Conservation (phyloP, 495 filamentous ascomycete species). For the Aspergillus bridgeri region DNA sequence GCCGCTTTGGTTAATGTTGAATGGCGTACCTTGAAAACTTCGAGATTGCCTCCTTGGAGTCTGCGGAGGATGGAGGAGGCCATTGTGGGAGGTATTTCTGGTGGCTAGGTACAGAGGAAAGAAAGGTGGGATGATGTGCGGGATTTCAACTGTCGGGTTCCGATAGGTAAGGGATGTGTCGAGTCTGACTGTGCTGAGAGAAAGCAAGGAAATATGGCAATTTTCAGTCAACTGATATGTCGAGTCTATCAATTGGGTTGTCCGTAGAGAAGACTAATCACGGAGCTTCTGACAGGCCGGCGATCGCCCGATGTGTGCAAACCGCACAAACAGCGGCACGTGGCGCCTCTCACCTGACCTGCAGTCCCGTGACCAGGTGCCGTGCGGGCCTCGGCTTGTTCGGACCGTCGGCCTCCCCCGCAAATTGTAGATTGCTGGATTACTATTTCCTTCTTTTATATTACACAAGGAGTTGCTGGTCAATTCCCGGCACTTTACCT, state of each 20-base stretch:
- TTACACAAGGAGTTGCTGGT: neutral
- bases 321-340: conserved; percentile 17
- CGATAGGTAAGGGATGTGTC: neutral
- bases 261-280: conserved; percentile 10
- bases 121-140: neutral
- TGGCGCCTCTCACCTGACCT: conserved; percentile 3
- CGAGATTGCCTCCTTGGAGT: conserved; percentile 79
- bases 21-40: conserved; percentile 81
- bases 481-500: neutral
- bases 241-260: neutral
- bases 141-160: neutral
- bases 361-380: conserved; percentile 20
- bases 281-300: conserved; percentile 14
- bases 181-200: conserved; percentile 1
- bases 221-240: neutral
- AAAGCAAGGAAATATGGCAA: neutral
- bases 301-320: conserved; percentile 7
- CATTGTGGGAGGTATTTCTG: conserved; percentile 24
- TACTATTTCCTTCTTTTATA: neutral
- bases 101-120: conserved; percentile 1
- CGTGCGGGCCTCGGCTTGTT: conserved; percentile 34
- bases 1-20: neutral
- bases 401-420: conserved; percentile 29
- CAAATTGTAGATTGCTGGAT: conserved; percentile 12
- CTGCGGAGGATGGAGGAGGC: conserved; percentile 38